Evolutionary conservation across 176 grass and related monocot species (phyloP).

Genomic region (Hyparrhenia diplandra): DNA sequence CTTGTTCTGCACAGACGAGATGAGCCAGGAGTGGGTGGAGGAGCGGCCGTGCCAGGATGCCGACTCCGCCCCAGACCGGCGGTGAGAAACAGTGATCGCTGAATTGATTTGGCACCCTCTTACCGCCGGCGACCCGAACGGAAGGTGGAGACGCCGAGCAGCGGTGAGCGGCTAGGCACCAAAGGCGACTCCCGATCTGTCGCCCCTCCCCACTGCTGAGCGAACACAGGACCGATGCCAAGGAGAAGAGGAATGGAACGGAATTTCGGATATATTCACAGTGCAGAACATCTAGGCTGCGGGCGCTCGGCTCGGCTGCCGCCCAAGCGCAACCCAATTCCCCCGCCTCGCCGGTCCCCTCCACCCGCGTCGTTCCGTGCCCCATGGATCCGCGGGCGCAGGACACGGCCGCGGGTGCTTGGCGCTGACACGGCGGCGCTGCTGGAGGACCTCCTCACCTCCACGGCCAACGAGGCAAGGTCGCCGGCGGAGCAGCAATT

Average conservation of each 20-base stretch:
- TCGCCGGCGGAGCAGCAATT: constrained; percentile 57
- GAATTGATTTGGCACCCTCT: background rate
- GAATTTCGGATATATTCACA: background rate
- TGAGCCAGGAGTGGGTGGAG: background rate
- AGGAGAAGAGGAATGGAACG: background rate
- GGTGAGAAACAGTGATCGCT: background rate
- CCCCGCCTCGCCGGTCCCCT: background rate
- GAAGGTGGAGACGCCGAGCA: background rate
- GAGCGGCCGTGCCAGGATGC: background rate
- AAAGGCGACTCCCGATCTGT: background rate
- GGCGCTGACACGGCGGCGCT: constrained; percentile 63
- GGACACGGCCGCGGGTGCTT: constrained; percentile 42
- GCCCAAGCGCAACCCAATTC: background rate
- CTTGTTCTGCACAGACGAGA: background rate
- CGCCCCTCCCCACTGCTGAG: background rate
- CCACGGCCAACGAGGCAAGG: constrained; percentile 67
- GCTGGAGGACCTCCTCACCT: constrained; percentile 60
- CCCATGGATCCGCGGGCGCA: constrained; percentile 38
- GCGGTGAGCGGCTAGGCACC: background rate
- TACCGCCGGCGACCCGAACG: background rate
- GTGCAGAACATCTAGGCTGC: background rate
- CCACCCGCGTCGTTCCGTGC: background rate
- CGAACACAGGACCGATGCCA: background rate
- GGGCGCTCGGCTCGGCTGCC: background rate
- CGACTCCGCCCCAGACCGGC: background rate